phyloP scores from a whole-genome alignment of 805 yeast genomes.

The Candida vaughaniae region DNA sequence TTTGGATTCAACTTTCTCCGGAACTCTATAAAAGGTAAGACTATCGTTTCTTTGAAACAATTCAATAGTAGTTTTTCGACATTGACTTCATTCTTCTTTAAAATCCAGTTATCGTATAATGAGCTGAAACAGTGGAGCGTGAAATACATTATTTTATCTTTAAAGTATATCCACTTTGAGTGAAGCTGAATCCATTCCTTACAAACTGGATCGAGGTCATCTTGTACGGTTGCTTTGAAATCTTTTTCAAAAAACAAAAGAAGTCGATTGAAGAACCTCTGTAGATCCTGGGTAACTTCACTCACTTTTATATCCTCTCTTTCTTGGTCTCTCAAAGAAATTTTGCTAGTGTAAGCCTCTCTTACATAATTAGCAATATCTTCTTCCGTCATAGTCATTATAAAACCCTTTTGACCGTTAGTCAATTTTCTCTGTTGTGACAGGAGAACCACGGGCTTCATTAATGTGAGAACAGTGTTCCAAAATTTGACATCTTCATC shows the following conservation, averaged over 20 bases:
- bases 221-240: conserved; percentile 7
- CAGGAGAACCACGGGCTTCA: conserved; percentile 25
- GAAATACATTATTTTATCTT: conserved; percentile 23
- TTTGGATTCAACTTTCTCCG: conserved; percentile 11
- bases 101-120: conserved; percentile 17
- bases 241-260: conserved; percentile 24
- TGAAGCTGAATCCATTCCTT: conserved; percentile 23
- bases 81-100: conserved; percentile 16
- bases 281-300: conserved; percentile 29
- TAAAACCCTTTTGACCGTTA: conserved; percentile 22
- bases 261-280: conserved; percentile 23
- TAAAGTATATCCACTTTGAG: conserved; percentile 28
- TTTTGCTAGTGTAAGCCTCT: conserved; percentile 6
- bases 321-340: conserved; percentile 11
- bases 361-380: conserved; percentile 24
- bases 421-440: conserved; percentile 22
- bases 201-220: conserved; percentile 4
- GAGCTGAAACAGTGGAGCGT: conserved; percentile 26
- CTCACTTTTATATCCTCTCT: conserved; percentile 23
- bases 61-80: conserved; percentile 26
- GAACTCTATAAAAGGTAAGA: conserved; percentile 23
- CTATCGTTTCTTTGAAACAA: conserved; percentile 27
- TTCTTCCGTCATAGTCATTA: conserved; percentile 27
- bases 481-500: conserved; percentile 15
- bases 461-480: conserved; percentile 17